A percentile compares a stretch with the other conserved stretches of the same genome.
Conservation (phyloP, 73 alveolate genomes). For the Paramecium octaurelia region DNA sequence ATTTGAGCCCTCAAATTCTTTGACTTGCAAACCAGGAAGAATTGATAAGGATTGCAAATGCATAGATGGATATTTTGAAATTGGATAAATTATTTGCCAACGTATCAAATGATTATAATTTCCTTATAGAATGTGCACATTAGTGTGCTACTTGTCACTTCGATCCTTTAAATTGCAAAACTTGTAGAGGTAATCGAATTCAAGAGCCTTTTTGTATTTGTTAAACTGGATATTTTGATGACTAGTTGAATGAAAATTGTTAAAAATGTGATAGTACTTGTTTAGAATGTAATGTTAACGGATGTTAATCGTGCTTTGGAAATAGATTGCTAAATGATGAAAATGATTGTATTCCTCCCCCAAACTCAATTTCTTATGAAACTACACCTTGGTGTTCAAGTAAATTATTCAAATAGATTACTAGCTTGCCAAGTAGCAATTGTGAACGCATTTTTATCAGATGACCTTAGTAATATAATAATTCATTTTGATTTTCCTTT, state of each 20-base stretch:
- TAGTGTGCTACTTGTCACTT: neutral
- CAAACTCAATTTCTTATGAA: neutral
- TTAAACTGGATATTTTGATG: neutral
- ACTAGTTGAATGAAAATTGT: neutral
- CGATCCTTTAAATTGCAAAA: neutral
- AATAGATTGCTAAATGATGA: neutral
- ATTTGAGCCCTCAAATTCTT: neutral
- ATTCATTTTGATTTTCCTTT: neutral
- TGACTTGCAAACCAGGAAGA: neutral
- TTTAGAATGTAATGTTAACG: neutral
- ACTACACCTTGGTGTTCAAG: neutral
- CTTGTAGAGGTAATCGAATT: neutral
- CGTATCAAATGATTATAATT: neutral
- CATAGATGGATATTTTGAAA: neutral
- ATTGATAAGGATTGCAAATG: neutral
- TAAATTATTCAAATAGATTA: too few relatives aligned
- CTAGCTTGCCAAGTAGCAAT: neutral
- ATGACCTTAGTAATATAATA: neutral
- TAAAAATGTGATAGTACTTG: neutral
- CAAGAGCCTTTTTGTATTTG: neutral
- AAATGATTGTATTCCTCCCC: neutral
- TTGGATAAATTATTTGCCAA: neutral
- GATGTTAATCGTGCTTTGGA: neutral
- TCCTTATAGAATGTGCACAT: neutral
- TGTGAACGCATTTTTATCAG: neutral